These are phyloP conservation scores for Diaporthe amygdali DNA, from an alignment of 2,329 filamentous ascomycete species.

Conservation along the genomic window DNA sequence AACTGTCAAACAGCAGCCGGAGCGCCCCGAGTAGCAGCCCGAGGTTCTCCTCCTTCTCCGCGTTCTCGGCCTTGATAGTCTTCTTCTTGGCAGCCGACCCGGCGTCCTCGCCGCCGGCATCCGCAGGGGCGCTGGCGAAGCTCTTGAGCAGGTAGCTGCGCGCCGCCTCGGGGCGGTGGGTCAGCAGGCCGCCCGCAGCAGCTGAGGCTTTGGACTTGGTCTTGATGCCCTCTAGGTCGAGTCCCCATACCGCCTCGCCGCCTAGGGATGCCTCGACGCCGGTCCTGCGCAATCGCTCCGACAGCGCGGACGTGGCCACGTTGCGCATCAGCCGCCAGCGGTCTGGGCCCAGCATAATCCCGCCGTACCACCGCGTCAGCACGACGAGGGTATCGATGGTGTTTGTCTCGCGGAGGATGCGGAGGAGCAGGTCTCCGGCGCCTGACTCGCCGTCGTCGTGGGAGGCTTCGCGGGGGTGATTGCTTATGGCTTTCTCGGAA, in stretches of 20 bases:
- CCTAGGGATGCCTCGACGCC: slow-evolving; percentile 46
- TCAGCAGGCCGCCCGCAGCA: slow-evolving; percentile 63
- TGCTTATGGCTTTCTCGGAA: slow-evolving; percentile 40
- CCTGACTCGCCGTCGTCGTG: slow-evolving; percentile 68
- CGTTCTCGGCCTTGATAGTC: slow-evolving; percentile 54
- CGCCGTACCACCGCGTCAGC: slow-evolving; percentile 67
- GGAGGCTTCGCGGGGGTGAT: slow-evolving; percentile 51
- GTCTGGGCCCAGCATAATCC: slow-evolving; percentile 65
- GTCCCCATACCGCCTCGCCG: slow-evolving; percentile 65
- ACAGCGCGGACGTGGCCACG: slow-evolving; percentile 59
- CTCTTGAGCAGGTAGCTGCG: slow-evolving; percentile 61
- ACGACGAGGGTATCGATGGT: slow-evolving; percentile 60
- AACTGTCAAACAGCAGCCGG: slow-evolving; percentile 75
- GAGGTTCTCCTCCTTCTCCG: slow-evolving; percentile 73
- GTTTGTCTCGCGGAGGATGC: slow-evolving; percentile 56
- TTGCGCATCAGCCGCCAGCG: slow-evolving; percentile 67
- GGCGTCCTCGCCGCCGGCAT: slow-evolving; percentile 26
- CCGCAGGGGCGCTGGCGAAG: slow-evolving; percentile 56
- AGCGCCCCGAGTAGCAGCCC: slow-evolving; percentile 73
- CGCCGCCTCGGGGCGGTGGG: slow-evolving; percentile 76
- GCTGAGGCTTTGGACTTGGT: slow-evolving; percentile 40
- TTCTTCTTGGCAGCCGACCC: slow-evolving; percentile 52
- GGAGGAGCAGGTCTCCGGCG: slow-evolving; percentile 61
- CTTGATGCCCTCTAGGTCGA: slow-evolving; percentile 59
- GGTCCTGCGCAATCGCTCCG: slow-evolving; percentile 51